Evolutionary conservation across 2,329 filamentous ascomycete genomes (phyloP).

Genomic region (Neopestalotiopsis rosae): DNA sequence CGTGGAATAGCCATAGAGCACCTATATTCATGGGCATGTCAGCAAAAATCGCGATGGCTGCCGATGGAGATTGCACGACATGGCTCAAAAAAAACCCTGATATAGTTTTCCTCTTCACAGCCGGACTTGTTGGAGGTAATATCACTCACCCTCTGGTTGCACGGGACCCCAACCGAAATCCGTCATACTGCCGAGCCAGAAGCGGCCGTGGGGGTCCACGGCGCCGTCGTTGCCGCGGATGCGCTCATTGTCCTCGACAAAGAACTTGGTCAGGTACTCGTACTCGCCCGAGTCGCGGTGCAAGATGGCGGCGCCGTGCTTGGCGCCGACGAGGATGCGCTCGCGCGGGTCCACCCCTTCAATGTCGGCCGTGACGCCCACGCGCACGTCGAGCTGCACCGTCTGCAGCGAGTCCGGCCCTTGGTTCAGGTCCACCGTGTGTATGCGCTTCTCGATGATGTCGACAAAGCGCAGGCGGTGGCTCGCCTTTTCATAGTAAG

Average conservation of each 20-base stretch:
- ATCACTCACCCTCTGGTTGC: slow-evolving; percentile 60
- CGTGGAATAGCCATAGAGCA: slow-evolving; percentile 74
- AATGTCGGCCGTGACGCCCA: slow-evolving; percentile 80
- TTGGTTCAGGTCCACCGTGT: slow-evolving; percentile 69
- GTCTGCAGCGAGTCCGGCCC: slow-evolving; percentile 70
- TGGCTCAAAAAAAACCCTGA: no score
- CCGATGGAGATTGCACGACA: no score
- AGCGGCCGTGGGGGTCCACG: slow-evolving; percentile 78
- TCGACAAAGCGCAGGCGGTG: slow-evolving; percentile 80
- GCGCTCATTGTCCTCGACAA: slow-evolving; percentile 49
- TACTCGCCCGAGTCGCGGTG: slow-evolving; percentile 65
- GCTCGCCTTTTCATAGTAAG: slow-evolving; percentile 71
- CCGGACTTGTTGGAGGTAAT: neutral
- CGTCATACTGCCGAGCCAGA: slow-evolving; percentile 89
- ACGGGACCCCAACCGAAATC: slow-evolving; percentile 67
- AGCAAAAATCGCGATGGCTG: neutral
- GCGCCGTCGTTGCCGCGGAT: slow-evolving; percentile 82
- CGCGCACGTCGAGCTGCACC: slow-evolving; percentile 57
- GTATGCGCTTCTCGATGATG: slow-evolving; percentile 77
- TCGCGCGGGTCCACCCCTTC: slow-evolving; percentile 64
- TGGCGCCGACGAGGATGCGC: slow-evolving; percentile 78
- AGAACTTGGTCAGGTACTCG: slow-evolving; percentile 58
- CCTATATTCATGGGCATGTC: slow-evolving; percentile 50
- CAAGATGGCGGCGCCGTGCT: slow-evolving; percentile 81
- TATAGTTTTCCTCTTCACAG: neutral